Evolutionary conservation across 2,329 filamentous ascomycete genomes (phyloP), one percentile per base, ranked within the genome.

Genomic region (Fusarium transvaalense): DNA sequence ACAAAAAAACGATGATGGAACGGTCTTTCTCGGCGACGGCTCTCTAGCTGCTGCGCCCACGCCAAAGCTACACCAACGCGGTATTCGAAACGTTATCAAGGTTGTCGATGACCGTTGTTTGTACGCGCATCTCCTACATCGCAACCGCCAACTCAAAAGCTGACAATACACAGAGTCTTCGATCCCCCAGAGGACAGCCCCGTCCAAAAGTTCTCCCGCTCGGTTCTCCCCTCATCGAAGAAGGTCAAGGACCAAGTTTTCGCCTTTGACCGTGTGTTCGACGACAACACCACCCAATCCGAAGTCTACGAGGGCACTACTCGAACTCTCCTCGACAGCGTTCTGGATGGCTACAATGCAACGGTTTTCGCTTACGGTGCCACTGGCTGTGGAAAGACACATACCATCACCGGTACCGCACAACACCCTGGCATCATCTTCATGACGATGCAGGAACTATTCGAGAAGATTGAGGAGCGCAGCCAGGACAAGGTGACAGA

Each of bases 321-420:
- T 3, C 92, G 91, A 78, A 88, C 84, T 57, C 87, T 99, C n/a
- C 87, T 99, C 64, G 95, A 98, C 78, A 97, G 91, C 77, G 94
- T 99, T 17, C 85, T 99, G 61, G 94, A 99, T 72, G 96, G 96
- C 70, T 99, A 97, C 85, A 99, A 99, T 83, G 96, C 96, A 47
- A 99, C 96, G 0, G 96, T 99, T 6, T 99, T 99, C 78, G 96
- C 96, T 50, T 99, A 99, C 79, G 96, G 96, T 72, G 96, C 96
- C 38, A 99, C 96, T 1, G 96, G 96, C 38, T 99, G 96, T 79
- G 96, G 96, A 79, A 99, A 99, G 83, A 99, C 96, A 25, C 96
- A 99, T 79, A 99, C 96, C 12, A 99, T 99, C 75, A 93, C 91
- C 5, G 96, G 96, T 71, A 97, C 95, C 0, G 82, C 93, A 3